Conservation (phyloP, 2,329 filamentous ascomycete genomes). For the Seiridium cupressi region DNA sequence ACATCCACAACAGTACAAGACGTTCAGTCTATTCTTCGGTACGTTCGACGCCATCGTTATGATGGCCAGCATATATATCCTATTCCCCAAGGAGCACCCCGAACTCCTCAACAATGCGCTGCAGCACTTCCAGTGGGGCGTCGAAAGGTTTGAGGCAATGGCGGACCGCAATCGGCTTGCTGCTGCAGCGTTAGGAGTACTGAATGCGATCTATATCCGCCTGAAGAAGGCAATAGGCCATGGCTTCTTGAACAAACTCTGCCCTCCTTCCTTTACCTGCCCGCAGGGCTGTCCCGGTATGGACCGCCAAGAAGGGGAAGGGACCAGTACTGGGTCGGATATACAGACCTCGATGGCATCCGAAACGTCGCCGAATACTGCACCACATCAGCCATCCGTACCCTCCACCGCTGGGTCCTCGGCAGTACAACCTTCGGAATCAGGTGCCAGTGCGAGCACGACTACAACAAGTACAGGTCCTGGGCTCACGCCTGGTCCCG, state of each 20-base stretch:
- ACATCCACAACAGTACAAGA: conserved; percentile 49
- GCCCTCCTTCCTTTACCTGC: conserved; percentile 9
- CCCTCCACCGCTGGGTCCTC: conserved; percentile 3
- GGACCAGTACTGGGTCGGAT: neutral
- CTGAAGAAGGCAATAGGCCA: conserved; percentile 48
- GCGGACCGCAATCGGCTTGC: conserved; percentile 51
- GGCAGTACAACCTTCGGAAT: neutral
- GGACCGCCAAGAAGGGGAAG: neutral
- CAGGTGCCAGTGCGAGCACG: neutral
- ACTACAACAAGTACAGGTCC: conserved; percentile 8
- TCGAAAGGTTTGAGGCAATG: conserved; percentile 58
- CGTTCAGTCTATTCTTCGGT: conserved; percentile 58
- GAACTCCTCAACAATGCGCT: conserved; percentile 45
- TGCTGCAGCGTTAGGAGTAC: conserved; percentile 51
- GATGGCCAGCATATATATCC: conserved; percentile 58
- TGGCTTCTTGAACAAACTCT: conserved; percentile 20
- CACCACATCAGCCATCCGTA: conserved; percentile 3
- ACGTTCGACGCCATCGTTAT: conserved; percentile 64
- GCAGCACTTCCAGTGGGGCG: conserved; percentile 59
- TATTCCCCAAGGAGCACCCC: conserved; percentile 55
- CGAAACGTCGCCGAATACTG: neutral
- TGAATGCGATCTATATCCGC: conserved; percentile 53
- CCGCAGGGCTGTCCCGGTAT: neutral
- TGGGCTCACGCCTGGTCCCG: conserved; percentile 19
- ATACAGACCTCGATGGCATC: neutral